Conservation (phyloP, 495 filamentous ascomycete species). For the Umbilicaria muhlenbergii region DNA sequence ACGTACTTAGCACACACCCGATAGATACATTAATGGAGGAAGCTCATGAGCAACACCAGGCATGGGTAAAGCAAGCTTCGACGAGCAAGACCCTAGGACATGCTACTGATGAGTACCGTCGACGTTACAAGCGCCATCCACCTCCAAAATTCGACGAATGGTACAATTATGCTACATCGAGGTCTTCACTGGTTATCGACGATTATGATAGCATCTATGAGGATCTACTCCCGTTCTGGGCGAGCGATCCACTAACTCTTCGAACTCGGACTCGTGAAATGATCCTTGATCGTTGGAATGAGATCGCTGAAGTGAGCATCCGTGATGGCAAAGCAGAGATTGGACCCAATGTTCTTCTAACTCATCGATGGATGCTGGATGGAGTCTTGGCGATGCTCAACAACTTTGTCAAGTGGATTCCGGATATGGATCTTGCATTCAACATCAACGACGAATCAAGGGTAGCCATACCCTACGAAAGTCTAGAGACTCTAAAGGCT, state of each 20-base stretch:
- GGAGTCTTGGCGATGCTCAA: constrained; percentile 49
- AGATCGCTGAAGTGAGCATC: constrained; percentile 31
- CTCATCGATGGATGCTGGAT: constrained; percentile 38
- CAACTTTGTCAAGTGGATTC: constrained; percentile 51
- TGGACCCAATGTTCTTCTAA: constrained; percentile 31
- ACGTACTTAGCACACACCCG: constrained; percentile 18
- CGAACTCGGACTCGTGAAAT: constrained; percentile 29
- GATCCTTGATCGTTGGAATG: constrained; percentile 31
- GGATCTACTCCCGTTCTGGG: constrained; percentile 62
- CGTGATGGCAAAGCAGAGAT: constrained; percentile 28
- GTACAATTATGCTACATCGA: constrained; percentile 53
- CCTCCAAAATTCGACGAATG: constrained; percentile 51
- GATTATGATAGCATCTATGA: constrained; percentile 59
- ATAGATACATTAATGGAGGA: constrained; percentile 34
- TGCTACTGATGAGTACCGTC: constrained; percentile 26
- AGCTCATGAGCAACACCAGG: constrained; percentile 21
- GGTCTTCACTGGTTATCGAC: constrained; percentile 53
- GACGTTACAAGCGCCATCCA: constrained; percentile 30
- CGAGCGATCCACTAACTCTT: constrained; percentile 42
- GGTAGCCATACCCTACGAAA: constrained; percentile 54
- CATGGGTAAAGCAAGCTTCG: constrained; percentile 21
- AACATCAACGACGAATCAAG: constrained; percentile 69
- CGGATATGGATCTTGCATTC: constrained; percentile 68
- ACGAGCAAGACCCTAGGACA: constrained; percentile 22
- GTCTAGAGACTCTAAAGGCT: constrained; percentile 24